Evolutionary conservation across 495 filamentous ascomycete genomes (phyloP), one percentile per base, ranked within the genome.

Genomic region (Penicillium simplicissimum): DNA sequence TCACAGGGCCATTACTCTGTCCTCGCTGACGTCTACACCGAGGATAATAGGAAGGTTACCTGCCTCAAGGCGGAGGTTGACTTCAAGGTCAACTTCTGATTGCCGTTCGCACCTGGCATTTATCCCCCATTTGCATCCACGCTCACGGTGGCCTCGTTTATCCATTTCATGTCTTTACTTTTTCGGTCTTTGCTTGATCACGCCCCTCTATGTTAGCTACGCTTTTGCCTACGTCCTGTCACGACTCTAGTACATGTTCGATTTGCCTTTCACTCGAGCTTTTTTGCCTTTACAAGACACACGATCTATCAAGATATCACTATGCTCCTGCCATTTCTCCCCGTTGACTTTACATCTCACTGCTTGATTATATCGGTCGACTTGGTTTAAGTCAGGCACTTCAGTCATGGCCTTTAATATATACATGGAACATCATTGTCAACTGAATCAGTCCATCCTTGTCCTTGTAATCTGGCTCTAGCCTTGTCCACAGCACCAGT

Each of bases 1-100:
- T 11, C 62, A 57, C 64, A 97, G 93, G 95, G 95, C 71, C 90
- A 84, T 69, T 98, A 97, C 82, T 88, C 83, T 33, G 95, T 98
- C 42, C 74, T 85, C 14, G 95, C 94, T 47, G 90, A 98, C 74
- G 96, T 93, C 52, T 88, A 84, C 72, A 90, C 81, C 63, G 75
- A 76, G 25, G 87, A 94, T 52, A 76, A 82, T 37, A 74, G 83
- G 51, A 84, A 84, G 66, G 88, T 98, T 60, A 94, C 92, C 55
- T 98, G 95, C 74, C 77, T 98, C 59, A 85, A 85, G 51, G 92
- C 90, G 8, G 52, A 71, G 11, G 77, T 81, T 42, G 49, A 73
- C 55, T 79, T 81, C 60, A 66, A 74, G 36, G 34, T 56, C 14
- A 49, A 62, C 36, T 53, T 58, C 23, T 69, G 58, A 60, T 61